These are phyloP conservation scores for Amylostereum areolatum DNA, from an alignment of 1,284 basidiomycete species.

Conservation along the genomic window DNA sequence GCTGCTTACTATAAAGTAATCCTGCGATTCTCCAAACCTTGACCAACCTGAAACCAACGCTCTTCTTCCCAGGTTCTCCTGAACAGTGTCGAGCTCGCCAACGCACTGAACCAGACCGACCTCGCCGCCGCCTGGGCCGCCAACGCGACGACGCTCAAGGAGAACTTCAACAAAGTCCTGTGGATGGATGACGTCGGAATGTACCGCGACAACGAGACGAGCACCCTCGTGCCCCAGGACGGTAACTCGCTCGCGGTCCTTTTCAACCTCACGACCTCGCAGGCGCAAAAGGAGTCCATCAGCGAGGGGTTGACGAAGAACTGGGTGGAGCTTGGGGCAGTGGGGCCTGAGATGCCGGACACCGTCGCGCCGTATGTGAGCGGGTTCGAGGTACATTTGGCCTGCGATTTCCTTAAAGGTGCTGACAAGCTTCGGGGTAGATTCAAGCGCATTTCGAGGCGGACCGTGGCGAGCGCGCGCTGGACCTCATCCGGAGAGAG, in stretches of 20 bases:
- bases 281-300: slow-evolving; percentile 33
- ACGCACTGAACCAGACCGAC: slow-evolving; percentile 28
- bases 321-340: slow-evolving; percentile 43
- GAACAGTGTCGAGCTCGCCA: slow-evolving; percentile 40
- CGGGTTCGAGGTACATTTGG: slow-evolving; percentile 17
- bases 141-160: slow-evolving; percentile 39
- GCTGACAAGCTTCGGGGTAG: neutral
- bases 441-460: slow-evolving; percentile 46
- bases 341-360: slow-evolving; percentile 44
- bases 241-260: slow-evolving; percentile 45
- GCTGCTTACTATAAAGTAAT: slow-evolving; percentile 38
- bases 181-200: slow-evolving; percentile 38
- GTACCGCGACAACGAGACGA: slow-evolving; percentile 40
- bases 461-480: slow-evolving; percentile 38
- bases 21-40: neutral
- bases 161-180: slow-evolving; percentile 34
- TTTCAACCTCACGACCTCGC: slow-evolving; percentile 38
- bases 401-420: neutral
- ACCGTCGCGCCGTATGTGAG: slow-evolving; percentile 31
- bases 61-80: slow-evolving; percentile 31
- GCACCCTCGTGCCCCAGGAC: slow-evolving; percentile 43
- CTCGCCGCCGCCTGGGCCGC: slow-evolving; percentile 28
- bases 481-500: slow-evolving; percentile 42
- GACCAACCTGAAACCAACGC: neutral
- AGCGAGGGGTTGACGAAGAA: slow-evolving; percentile 38